Evolutionary conservation across 106 monocot species (phyloP), one percentile per base, ranked within the genome.

Genomic region (Narthecium ossifragum): DNA sequence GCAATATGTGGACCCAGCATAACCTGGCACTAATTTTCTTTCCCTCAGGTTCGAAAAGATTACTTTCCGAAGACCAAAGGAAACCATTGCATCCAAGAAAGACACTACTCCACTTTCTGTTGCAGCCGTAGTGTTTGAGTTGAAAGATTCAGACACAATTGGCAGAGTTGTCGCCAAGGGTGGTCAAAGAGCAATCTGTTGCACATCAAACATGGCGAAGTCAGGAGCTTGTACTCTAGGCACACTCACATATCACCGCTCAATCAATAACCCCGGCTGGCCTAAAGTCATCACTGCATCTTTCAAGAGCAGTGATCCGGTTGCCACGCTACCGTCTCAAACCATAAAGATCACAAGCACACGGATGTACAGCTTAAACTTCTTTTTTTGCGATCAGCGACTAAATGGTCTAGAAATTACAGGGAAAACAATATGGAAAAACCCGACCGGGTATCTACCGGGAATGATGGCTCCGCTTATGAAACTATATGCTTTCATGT

Each of bases 401-500:
- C 85, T 94, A 5, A 46, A 72, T 37, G 85, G 75, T 23, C 47
- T 94, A 51, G 71, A 60, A 59, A 63, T 86, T 38, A 80, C 83
- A 43, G 93, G 93, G 31, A 89, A 94, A 55, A 85, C 93, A 5
- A 73, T 94, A 30, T 94, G 93, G 93, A 94, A 94, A 51, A 94
- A 89, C 60, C 89, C 93, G 10, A 65, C 72, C 58, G 93, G 93
- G 18, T 94, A 94, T 57, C 76, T 94, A 30, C 93, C 93, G 14
- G 93, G 93, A 57, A 67, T 89, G 40, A 94, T 94, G 93, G 80
- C 93, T 7, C 93, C 89, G 36, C 75, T 94, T 39, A 77, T 89
- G 85, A 82, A 82, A 63, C 89, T 94, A 55, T 89, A 89, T 75
- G 93, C 80, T 45, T 61, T 77, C 27, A 89, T 89, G 76, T 89